Base-by-base conservation (phyloP, 228 moss, liverwort and hornwort species). In the Sphagnum fallax region DNA sequence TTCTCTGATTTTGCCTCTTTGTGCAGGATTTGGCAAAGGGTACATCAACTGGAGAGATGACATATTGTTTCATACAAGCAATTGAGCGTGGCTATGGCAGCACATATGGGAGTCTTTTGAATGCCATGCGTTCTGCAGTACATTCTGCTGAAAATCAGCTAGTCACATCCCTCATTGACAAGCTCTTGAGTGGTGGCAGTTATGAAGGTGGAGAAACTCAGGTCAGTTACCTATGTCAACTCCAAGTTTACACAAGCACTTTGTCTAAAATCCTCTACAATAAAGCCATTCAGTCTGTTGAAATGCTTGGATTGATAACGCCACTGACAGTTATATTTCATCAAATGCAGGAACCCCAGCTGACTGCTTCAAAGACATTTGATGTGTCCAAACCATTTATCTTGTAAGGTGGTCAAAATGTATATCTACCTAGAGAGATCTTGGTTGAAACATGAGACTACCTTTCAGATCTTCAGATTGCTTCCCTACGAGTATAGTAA, bases 11-110 rank as follows among this genome's bases (percentile, higher is more conserved):
- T 55, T 55, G 55, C 9, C 55, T 55, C 55, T 55, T 55, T 55
- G 32, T 32, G 55, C 64, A 82, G 67, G 67, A 60, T 64, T 73
- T 82, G 59, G 86, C 77, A 52, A 82, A 63, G 65, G 52, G 75
- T 63, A 75, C 75, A 49, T 82, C 86, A 16, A 80, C 82, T 66
- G 86, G 86, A 65, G 86, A 86, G 75, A 86, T 82, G 82, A 86
- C 86, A 52, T 86, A 86, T 67, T 86, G 86, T 78, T 86, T 86
- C 73, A 86, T 86, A 71, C 86, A 86, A 73, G 86, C 86, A 61
- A 86, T 86, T 61, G 86, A 86, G 71, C 81, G 86, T 66, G 86
- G 86, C 14, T 77, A 80, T 74, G 82, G 86, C 58, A 86, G 48
- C 67, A 86, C 86, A 50, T 86, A 86, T 71, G 82, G 82, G 66